Percentiles rank a stretch among this genome's conserved stretches.
Conservation (phyloP, 2,329 filamentous ascomycete genomes). For the Camillea tinctor region DNA sequence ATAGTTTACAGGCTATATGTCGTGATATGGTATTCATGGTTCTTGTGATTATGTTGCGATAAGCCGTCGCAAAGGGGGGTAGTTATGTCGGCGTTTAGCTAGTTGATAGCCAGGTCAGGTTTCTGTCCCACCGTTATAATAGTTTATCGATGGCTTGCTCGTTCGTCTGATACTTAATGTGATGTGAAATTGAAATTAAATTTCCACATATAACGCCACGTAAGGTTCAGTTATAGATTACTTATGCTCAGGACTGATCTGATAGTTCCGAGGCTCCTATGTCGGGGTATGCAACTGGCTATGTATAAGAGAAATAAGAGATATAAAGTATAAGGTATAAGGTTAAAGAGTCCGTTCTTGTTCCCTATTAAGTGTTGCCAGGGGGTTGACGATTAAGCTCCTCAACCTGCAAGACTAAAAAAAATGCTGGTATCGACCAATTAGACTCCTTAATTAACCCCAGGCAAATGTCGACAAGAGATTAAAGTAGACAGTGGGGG, state of each 20-base stretch:
- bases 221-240: constrained; percentile 1
- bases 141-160: constrained; percentile 1
- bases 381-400: background rate
- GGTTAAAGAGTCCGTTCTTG: background rate
- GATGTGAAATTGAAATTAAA: constrained; percentile 1
- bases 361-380: background rate
- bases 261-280: background rate
- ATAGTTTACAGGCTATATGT: constrained; percentile 23
- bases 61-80: background rate
- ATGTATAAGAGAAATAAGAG: too few relatives aligned
- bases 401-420: background rate
- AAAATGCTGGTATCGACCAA: background rate
- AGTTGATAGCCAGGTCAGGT: constrained; percentile 9
- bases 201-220: constrained; percentile 1
- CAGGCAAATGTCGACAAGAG: background rate
- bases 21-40: constrained; percentile 20
- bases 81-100: constrained; percentile 2
- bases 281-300: background rate
- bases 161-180: constrained; percentile 4
- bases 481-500: background rate
- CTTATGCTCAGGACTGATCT: background rate
- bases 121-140: constrained; percentile 3
- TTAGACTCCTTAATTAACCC: background rate
- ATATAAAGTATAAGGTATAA: background rate
- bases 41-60: background rate